Percentiles rank a stretch among this genome's conserved stretches.
Evolutionary conservation across 2,329 filamentous ascomycete genomes (phyloP).

Genomic region (Ceratocystis destructans): DNA sequence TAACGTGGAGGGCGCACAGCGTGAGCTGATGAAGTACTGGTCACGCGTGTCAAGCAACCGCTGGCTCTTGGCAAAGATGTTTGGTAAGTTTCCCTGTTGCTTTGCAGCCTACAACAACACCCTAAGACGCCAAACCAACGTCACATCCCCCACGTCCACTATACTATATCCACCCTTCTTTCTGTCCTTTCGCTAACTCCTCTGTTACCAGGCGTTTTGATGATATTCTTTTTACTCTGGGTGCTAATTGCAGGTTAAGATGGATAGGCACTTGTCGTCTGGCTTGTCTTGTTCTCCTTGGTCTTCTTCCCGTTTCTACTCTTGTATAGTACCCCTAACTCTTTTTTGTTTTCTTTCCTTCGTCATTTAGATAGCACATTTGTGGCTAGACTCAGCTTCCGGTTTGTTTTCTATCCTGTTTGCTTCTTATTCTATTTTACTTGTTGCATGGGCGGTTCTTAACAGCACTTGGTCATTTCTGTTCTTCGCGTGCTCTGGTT

Average conservation of each 20-base stretch:
- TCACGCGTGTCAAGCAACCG: constrained; percentile 83
- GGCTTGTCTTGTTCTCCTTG: background rate
- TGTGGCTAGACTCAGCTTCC: background rate
- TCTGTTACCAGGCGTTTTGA: constrained; percentile 51
- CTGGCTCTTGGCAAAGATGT: constrained; percentile 78
- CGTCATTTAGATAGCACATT: background rate
- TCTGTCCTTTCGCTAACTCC: constrained; percentile 29
- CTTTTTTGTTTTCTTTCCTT: background rate
- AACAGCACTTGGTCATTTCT: background rate
- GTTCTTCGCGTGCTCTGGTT: background rate
- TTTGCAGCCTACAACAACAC: background rate
- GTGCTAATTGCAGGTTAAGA: constrained; percentile 47
- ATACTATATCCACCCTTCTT: background rate
- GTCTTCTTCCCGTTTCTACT: background rate
- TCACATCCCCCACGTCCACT: background rate
- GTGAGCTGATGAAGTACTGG: constrained; percentile 96
- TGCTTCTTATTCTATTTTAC: background rate
- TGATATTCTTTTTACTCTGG: constrained; percentile 82
- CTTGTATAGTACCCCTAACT: background rate
- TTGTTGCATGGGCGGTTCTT: constrained; percentile 20
- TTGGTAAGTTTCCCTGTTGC: constrained; percentile 23
- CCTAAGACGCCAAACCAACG: background rate
- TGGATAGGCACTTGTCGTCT: background rate
- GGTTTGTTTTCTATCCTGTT: background rate
- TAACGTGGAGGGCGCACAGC: constrained; percentile 92